Evolutionary conservation across 2,329 filamentous ascomycete species (phyloP).

Genomic region (Alternaria viburni): DNA sequence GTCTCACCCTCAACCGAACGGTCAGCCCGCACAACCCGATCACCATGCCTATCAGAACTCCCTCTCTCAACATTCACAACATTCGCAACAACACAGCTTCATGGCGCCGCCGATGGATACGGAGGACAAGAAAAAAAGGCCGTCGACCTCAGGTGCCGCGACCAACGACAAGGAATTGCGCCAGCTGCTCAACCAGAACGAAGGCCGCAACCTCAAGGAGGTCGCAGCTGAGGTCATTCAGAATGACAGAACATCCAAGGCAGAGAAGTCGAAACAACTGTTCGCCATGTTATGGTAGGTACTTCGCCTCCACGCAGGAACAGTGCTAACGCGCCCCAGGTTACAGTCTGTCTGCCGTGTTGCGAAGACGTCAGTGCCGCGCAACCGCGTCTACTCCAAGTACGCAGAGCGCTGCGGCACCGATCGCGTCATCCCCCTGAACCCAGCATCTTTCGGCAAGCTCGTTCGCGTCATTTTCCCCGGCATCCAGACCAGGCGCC

Average conservation of each 20-base stretch:
- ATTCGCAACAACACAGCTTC: constrained; percentile 33
- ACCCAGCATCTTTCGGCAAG: constrained; percentile 97
- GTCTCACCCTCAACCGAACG: constrained; percentile 20
- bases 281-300: constrained; percentile 88
- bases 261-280: constrained; percentile 81
- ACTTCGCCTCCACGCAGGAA: background rate
- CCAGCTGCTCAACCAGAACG: constrained; percentile 73
- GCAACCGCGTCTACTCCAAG: constrained; percentile 92
- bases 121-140: constrained; percentile 61
- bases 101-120: constrained; percentile 38
- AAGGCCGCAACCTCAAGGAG: constrained; percentile 70
- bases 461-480: constrained; percentile 95
- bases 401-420: constrained; percentile 93
- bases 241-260: constrained; percentile 80
- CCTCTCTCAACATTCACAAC: constrained; percentile 31
- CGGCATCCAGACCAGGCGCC: constrained; percentile 86
- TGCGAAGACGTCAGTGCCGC: constrained; percentile 84
- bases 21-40: constrained; percentile 35
- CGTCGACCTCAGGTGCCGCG: constrained; percentile 70
- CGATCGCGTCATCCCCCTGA: constrained; percentile 91
- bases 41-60: constrained; percentile 36
- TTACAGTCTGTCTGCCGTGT: constrained; percentile 72
- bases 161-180: constrained; percentile 84
- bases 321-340: constrained; percentile 57
- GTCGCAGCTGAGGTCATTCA: constrained; percentile 78